Percentiles rank a stretch among this genome's conserved stretches.
Conservation (phyloP, 108 stramenopile genomes). For the Nitzschia sp. region DNA sequence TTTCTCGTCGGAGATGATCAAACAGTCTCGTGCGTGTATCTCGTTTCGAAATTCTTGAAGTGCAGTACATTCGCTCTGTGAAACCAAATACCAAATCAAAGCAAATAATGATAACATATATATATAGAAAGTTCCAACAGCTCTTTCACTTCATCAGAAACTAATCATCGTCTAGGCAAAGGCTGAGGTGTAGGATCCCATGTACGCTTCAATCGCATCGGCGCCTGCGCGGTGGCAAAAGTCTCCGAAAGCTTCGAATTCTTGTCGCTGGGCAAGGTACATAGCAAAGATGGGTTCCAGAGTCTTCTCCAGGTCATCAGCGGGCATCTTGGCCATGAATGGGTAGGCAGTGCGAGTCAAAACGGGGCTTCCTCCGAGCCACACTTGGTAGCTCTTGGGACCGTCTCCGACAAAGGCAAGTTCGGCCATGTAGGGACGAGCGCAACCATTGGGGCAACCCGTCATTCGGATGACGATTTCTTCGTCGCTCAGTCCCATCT, state of each 20-base stretch:
- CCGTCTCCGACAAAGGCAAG: slow-evolving; percentile 97
- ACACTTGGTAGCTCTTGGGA: slow-evolving; percentile 91
- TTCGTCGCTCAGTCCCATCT: slow-evolving; percentile 84
- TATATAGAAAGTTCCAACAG: no score
- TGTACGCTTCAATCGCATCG: slow-evolving; percentile 74
- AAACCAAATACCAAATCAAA: no score
- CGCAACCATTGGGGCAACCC: slow-evolving; percentile 99
- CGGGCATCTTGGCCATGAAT: slow-evolving; percentile 88
- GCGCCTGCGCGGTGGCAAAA: slow-evolving; percentile 86
- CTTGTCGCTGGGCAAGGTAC: slow-evolving; percentile 76
- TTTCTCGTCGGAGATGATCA: no score
- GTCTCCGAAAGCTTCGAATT: slow-evolving; percentile 92
- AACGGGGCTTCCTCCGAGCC: slow-evolving; percentile 95
- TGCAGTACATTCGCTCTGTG: no score
- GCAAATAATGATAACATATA: no score
- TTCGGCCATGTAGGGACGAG: slow-evolving; percentile 99
- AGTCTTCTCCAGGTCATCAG: slow-evolving; percentile 73
- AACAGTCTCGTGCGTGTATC: no score
- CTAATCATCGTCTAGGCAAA: not conserved
- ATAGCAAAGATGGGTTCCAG: slow-evolving; percentile 90
- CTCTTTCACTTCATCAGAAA: no score
- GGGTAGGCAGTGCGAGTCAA: slow-evolving; percentile 91
- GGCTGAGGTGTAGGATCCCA: slow-evolving; percentile 27
- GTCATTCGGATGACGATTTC: slow-evolving; percentile 97
- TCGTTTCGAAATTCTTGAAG: no score